A percentile compares a stretch with the other conserved stretches of the same genome.
phyloP scores from a whole-genome alignment of 192 early-diverging fungal species.

The Anaeromyces robustus region DNA sequence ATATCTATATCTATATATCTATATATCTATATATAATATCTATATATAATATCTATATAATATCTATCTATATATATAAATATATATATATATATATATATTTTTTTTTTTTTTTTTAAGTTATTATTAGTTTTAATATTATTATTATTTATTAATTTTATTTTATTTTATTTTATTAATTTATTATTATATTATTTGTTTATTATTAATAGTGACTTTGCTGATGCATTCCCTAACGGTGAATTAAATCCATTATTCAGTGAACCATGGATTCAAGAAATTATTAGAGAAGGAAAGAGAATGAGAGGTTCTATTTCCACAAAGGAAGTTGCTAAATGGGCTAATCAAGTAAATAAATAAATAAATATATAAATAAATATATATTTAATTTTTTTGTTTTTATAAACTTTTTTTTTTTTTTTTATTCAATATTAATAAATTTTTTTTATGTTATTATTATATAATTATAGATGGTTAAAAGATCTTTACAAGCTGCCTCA shows the following conservation, averaged over 20 bases:
- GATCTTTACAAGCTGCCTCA: background rate
- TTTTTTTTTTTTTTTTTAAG: no score
- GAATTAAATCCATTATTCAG: constrained; percentile 47
- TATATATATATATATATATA: background rate
- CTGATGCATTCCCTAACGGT: constrained; percentile 69
- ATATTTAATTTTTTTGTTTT: no score
- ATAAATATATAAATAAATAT: no score
- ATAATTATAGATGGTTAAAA: background rate
- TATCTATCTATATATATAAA: no score
- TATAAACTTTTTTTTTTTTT: no score
- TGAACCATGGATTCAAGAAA: constrained; percentile 55
- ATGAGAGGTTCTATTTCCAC: constrained; percentile 11
- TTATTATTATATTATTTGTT: background rate
- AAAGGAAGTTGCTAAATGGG: constrained; percentile 50
- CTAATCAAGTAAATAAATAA: constrained; percentile 12
- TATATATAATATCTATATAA: no score
- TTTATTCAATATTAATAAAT: no score
- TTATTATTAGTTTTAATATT: no score
- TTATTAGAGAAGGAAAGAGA: constrained; percentile 65
- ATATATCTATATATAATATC: no score
- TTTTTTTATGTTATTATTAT: no score
- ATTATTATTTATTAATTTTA: background rate
- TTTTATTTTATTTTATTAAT: constrained; percentile 2
- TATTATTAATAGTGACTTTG: constrained; percentile 57
- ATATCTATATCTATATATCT: no score